phyloP scores from a whole-genome alignment of 139 green algal genomes.

The Closterium sp. region DNA sequence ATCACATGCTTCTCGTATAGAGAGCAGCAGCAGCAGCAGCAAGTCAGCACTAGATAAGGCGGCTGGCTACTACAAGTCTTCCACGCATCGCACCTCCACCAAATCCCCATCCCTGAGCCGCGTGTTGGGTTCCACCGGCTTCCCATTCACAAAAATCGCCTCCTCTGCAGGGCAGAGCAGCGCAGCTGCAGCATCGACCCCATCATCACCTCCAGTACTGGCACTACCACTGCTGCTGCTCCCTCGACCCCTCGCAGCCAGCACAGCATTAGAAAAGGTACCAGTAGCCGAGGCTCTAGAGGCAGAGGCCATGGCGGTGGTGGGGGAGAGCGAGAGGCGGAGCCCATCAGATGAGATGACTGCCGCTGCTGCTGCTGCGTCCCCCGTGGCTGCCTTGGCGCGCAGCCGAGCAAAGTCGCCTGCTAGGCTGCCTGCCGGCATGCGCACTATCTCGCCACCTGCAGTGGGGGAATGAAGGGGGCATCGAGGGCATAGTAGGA shows the following conservation, averaged over 20 bases:
- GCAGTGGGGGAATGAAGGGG: neutral
- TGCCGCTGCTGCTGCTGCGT: too few relatives aligned
- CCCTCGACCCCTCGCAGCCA: too few relatives aligned
- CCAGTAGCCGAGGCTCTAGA: too few relatives aligned
- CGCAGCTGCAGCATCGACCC: neutral
- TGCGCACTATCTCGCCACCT: constrained; percentile 36
- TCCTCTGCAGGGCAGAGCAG: neutral
- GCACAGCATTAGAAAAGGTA: too few relatives aligned
- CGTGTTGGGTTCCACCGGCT: constrained; percentile 10
- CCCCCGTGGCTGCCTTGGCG: too few relatives aligned
- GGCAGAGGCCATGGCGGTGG: too few relatives aligned
- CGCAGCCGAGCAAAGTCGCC: neutral
- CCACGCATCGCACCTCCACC: constrained; percentile 21
- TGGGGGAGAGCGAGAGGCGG: too few relatives aligned
- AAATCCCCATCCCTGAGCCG: constrained; percentile 43
- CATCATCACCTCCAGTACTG: neutral
- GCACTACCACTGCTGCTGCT: too few relatives aligned
- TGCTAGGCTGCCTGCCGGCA: constrained; percentile 33
- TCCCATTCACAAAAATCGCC: constrained; percentile 35
- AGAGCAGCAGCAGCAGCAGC: too few relatives aligned
- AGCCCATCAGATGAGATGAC: too few relatives aligned
- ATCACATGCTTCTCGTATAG: constrained; percentile 10
- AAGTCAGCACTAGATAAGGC: too few relatives aligned
- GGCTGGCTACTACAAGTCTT: neutral
- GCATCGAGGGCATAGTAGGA: neutral